These are phyloP conservation scores for Pseudozyma thailandica DNA, from an alignment of 1,284 basidiomycete species.

Conservation along the genomic window DNA sequence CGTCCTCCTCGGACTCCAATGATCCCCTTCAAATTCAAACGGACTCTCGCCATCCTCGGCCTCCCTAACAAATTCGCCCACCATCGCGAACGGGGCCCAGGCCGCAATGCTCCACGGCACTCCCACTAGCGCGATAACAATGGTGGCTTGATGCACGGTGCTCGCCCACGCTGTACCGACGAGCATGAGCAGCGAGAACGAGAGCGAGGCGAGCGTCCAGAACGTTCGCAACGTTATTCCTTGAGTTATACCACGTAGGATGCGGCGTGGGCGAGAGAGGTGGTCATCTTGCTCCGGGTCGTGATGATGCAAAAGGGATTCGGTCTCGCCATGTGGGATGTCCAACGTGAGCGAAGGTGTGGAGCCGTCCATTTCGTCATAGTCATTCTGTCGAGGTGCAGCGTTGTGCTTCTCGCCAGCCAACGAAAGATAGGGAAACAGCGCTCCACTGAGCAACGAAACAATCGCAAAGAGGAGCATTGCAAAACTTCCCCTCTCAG, in stretches of 20 bases:
- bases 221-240: slow-evolving; percentile 57
- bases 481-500: slow-evolving; percentile 59
- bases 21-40: slow-evolving; percentile 52
- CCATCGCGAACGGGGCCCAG: slow-evolving; percentile 66
- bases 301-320: slow-evolving; percentile 5
- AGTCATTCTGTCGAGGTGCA: background rate
- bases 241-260: slow-evolving; percentile 16
- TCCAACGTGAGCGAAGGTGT: slow-evolving; percentile 12
- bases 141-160: slow-evolving; percentile 43
- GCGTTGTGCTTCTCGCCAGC: slow-evolving; percentile 30
- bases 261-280: slow-evolving; percentile 21
- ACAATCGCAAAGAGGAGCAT: slow-evolving; percentile 63
- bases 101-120: slow-evolving; percentile 64
- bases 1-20: slow-evolving; percentile 32
- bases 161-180: slow-evolving; percentile 48
- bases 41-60: slow-evolving; percentile 51
- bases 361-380: background rate
- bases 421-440: slow-evolving; percentile 58
- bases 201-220: slow-evolving; percentile 55
- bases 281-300: slow-evolving; percentile 9
- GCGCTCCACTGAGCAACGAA: slow-evolving; percentile 44
- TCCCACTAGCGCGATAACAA: slow-evolving; percentile 60
- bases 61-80: slow-evolving; percentile 63
- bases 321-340: slow-evolving; percentile 4
- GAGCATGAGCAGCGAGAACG: slow-evolving; percentile 45